These are phyloP conservation scores for Penicillium ucsense DNA, from an alignment of 495 filamentous ascomycete species.

Conservation along the genomic window DNA sequence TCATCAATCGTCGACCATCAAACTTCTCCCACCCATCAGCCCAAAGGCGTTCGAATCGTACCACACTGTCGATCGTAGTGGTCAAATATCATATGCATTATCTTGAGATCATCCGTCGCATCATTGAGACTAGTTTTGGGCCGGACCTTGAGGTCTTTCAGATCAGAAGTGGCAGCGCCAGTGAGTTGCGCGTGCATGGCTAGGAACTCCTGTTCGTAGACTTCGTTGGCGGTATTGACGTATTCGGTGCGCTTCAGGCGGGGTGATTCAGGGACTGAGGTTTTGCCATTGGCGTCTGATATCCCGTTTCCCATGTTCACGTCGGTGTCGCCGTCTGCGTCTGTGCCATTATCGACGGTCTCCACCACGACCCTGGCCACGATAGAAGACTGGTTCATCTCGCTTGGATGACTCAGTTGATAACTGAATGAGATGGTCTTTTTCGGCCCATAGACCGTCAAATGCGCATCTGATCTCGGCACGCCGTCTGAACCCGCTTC, in stretches of 20 bases:
- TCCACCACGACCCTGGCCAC: slow-evolving; percentile 42
- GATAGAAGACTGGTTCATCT: slow-evolving; percentile 24
- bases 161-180: not conserved
- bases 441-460: slow-evolving; percentile 40
- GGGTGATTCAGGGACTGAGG: not conserved
- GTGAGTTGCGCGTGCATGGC: slow-evolving; percentile 37
- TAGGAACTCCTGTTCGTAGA: slow-evolving; percentile 41
- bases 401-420: slow-evolving; percentile 39
- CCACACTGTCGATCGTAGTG: slow-evolving; percentile 36
- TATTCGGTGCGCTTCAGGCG: slow-evolving; percentile 21
- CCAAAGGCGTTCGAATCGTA: slow-evolving; percentile 31
- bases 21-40: slow-evolving; percentile 7
- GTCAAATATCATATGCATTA: slow-evolving; percentile 29
- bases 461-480: slow-evolving; percentile 46
- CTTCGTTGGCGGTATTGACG: slow-evolving; percentile 39
- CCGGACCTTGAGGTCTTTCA: slow-evolving; percentile 16
- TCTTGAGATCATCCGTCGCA: slow-evolving; percentile 36
- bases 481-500: slow-evolving; percentile 46
- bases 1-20: not conserved
- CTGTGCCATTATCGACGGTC: slow-evolving; percentile 7
- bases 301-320: not conserved
- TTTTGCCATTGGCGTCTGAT: not conserved
- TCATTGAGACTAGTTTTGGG: slow-evolving; percentile 43
- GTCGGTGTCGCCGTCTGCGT: not conserved
- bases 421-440: slow-evolving; percentile 42